Conservation (phyloP, 1,284 basidiomycete species). For the Testicularia cyperi region DNA sequence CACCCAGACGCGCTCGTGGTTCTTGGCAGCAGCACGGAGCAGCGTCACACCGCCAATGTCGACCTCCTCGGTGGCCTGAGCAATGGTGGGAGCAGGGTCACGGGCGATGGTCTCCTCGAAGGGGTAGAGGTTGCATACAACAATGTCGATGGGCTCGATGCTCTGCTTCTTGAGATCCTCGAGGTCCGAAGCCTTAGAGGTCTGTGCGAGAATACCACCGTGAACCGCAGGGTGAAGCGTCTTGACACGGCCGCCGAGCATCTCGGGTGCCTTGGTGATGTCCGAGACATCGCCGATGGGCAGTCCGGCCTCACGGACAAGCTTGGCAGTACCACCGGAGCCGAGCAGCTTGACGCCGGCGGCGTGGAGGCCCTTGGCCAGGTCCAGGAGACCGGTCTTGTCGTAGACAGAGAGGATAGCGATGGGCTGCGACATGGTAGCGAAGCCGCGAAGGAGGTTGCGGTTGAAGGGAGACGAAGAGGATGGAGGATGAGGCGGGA, state of each 20-base stretch:
- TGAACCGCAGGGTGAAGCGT: constrained; percentile 99
- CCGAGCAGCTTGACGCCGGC: constrained; percentile 86
- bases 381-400: constrained; percentile 85
- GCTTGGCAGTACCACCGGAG: constrained; percentile 95
- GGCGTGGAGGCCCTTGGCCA: constrained; percentile 78
- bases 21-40: constrained; percentile 96
- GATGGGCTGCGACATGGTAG: constrained; percentile 42
- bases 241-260: constrained; percentile 97
- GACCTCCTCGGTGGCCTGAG: constrained; percentile 93
- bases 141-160: constrained; percentile 57
- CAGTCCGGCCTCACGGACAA: constrained; percentile 90
- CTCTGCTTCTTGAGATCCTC: constrained; percentile 49
- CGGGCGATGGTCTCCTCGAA: constrained; percentile 80
- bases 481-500: constrained; percentile 2
- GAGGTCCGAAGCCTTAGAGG: constrained; percentile 51
- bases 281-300: constrained; percentile 93
- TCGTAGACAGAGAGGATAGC: constrained; percentile 96
- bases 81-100: constrained; percentile 83
- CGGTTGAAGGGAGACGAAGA: not conserved
- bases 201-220: constrained; percentile 68
- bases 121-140: constrained; percentile 95
- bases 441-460: not conserved
- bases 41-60: constrained; percentile 99
- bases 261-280: constrained; percentile 98
- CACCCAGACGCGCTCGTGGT: constrained; percentile 74